A percentile compares a stretch with the other conserved stretches of the same genome.
Evolutionary conservation across 768 basidiomycete genomes (phyloP).

Genomic region (Tylopilus intermedius): DNA sequence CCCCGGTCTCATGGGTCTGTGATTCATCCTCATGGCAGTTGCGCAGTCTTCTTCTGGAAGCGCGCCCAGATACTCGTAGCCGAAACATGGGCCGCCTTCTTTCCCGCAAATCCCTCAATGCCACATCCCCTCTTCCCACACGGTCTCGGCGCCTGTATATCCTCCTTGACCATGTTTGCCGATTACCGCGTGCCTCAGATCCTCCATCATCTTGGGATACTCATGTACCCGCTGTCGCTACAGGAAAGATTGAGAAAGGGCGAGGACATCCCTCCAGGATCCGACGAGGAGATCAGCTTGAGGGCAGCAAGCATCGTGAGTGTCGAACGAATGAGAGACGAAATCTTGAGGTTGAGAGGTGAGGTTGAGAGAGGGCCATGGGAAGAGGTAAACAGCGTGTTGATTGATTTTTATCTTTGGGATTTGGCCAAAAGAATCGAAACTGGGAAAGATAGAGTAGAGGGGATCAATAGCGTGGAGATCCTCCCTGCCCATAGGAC

Average conservation of each 20-base stretch:
- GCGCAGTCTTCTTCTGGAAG: slow-evolving; percentile 78
- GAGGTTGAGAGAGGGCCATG: slow-evolving; percentile 22
- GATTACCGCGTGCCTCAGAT: slow-evolving; percentile 92
- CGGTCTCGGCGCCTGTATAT: slow-evolving; percentile 51
- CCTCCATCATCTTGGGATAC: slow-evolving; percentile 73
- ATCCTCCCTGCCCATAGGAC: slow-evolving; percentile 73
- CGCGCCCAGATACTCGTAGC: slow-evolving; percentile 88
- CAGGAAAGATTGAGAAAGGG: slow-evolving; percentile 44
- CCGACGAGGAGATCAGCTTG: slow-evolving; percentile 68
- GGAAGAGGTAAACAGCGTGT: slow-evolving; percentile 56
- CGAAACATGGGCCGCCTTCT: slow-evolving; percentile 90
- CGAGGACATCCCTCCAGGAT: slow-evolving; percentile 48
- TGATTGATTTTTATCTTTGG: slow-evolving; percentile 92
- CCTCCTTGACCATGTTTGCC: slow-evolving; percentile 86
- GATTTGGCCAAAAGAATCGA: slow-evolving; percentile 79
- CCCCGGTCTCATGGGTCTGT: neutral
- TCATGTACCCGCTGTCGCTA: slow-evolving; percentile 65
- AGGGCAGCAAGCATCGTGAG: slow-evolving; percentile 77
- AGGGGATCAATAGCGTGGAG: slow-evolving; percentile 51
- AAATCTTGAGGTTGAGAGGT: slow-evolving; percentile 38
- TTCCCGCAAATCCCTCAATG: slow-evolving; percentile 43
- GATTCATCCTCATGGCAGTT: neutral
- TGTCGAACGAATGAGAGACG: slow-evolving; percentile 66
- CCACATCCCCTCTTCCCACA: slow-evolving; percentile 74
- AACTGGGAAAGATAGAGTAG: slow-evolving; percentile 51